phyloP scores from a whole-genome alignment of 495 filamentous ascomycete species.

The Penicillium macrosclerotiorum region DNA sequence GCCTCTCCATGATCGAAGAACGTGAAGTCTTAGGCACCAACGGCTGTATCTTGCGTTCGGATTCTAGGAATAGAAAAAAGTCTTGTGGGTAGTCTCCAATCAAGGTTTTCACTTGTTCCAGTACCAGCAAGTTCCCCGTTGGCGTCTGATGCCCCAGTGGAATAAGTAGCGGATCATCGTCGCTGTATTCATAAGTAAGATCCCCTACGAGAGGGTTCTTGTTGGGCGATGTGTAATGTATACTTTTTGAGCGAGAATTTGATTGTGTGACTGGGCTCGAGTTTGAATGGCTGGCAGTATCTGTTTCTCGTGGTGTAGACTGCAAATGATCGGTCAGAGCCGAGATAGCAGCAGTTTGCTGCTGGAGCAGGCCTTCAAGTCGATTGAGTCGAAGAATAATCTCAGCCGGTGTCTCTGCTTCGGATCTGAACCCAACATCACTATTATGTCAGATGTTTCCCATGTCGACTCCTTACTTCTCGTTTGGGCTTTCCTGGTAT shows the following conservation, averaged over 20 bases:
- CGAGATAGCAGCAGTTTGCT: slow-evolving; percentile 8
- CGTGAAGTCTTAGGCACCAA: not conserved
- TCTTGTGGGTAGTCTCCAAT: slow-evolving; percentile 21
- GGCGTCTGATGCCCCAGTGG: slow-evolving; percentile 14
- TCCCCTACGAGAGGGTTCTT: not conserved
- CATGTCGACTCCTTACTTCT: slow-evolving; percentile 7
- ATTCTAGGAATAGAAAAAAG: slow-evolving; percentile 16
- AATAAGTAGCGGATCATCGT: slow-evolving; percentile 12
- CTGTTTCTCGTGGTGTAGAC: not conserved
- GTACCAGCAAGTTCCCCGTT: slow-evolving; percentile 12
- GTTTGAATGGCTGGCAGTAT: not conserved
- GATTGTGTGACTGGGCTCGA: not conserved
- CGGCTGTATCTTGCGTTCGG: slow-evolving; percentile 7
- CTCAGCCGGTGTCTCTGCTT: not conserved
- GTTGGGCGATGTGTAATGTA: not conserved
- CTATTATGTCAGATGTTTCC: not conserved
- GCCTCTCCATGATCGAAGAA: not conserved
- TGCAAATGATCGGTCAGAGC: slow-evolving; percentile 5
- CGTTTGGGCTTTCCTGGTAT: slow-evolving; percentile 17
- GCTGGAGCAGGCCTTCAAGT: slow-evolving; percentile 6
- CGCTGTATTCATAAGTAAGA: slow-evolving; percentile 1
- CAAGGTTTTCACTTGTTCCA: slow-evolving; percentile 14
- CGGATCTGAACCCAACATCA: not conserved
- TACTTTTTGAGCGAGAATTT: not conserved
- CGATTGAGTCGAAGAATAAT: slow-evolving; percentile 6